Evolutionary conservation across 371 early-diverging fungal species (phyloP), one percentile per base, ranked within the genome.

Genomic region (Mucor sp.): DNA sequence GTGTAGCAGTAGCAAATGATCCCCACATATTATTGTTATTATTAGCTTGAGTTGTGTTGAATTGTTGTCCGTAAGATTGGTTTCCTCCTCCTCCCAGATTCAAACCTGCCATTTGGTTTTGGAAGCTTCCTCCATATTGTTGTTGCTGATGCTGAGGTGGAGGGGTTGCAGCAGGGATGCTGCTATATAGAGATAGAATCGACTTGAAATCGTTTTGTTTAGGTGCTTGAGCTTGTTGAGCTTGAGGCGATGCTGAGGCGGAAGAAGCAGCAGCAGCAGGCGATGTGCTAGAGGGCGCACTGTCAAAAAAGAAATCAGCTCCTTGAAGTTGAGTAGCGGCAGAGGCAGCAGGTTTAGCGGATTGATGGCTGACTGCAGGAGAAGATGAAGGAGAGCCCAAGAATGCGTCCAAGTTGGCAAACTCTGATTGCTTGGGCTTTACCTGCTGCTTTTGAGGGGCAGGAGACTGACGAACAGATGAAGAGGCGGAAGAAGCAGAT

Each of bases 131-230:
- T 44, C 63, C 57, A 41, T 66, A 57, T 33, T 59, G 65, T 4
- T 53, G 53, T 4, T 53, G 53, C 17, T 63, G 69, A 47, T 58
- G 59, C 9, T 48, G 58, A 47, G 44, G 32, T 9, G 58, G 60
- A 17, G 69, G 60, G 32, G 41, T 30, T 58, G 66, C 72, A 62
- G 67, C 75, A 73, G 65, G 67, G 48, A 68, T 73, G 27, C 43
- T 63, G 50, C 70, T 74, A 50, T 88, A 88, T 32, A 88, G 61
- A 4, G 88, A 88, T 27, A 88, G 72, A 69, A 88, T 86, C 19
- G 84, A 83, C 62, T 86, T 86, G 65, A 86, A 71, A 62, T 86
- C 85, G 35, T 79, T 68, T 19, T 80, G 80, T 23, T 76, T 71
- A 44, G 64, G 67, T 17, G 62, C 60, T 65, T 68, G 73, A 37